Base-by-base conservation (phyloP, 2,329 filamentous ascomycete genomes). In the Aspergillus sp. region DNA sequence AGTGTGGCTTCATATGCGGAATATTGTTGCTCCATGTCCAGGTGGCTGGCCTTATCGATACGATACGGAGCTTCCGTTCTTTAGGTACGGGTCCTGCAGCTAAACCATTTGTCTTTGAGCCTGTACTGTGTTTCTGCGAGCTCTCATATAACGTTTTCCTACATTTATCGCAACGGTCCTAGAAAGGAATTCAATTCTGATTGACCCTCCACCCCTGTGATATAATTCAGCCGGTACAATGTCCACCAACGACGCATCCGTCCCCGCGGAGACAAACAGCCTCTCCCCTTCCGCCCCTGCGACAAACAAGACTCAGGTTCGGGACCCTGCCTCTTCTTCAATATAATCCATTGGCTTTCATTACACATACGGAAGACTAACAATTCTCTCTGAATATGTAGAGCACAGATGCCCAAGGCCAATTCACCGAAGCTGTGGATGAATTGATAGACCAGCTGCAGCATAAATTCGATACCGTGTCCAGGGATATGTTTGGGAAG, bases 401-500 rank as follows among this genome's bases (percentile, higher is more conserved):
- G 66, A 66, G 63, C 58, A 62, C 70, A 33, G 70, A 71, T 51
- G 63, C 73, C 6, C 72, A 74, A 55, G 70, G 93, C 70, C 83
- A 73, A 60, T 68, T 96, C 56, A 87, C 87, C 2, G 86, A 85
- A 4, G 90, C 92, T 2, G 88, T 97, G 1, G 93, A 97, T 66
- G 91, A 96, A 41, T 83, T 97, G 3, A 80, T 97, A 4, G 91
- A 93, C 70, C 88, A 91, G 46, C 79, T 97, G 0, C 90, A 90
- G 52, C 88, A 86, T 73, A 96, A 96, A 73, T 96, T 96, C 73
- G 87, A 90, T 19, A 86, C 85, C 12, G 87, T 96, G 5, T 96
- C 91, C 8, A 89, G 86, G 59, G 93, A 96, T 76, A 88, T 97
- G 58, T 91, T 96, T 67, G 85, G 89, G 39, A 96, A 96, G 77